These are phyloP conservation scores for Backusella parvicylindrica DNA, from an alignment of 192 early-diverging fungal species.

Conservation along the genomic window DNA sequence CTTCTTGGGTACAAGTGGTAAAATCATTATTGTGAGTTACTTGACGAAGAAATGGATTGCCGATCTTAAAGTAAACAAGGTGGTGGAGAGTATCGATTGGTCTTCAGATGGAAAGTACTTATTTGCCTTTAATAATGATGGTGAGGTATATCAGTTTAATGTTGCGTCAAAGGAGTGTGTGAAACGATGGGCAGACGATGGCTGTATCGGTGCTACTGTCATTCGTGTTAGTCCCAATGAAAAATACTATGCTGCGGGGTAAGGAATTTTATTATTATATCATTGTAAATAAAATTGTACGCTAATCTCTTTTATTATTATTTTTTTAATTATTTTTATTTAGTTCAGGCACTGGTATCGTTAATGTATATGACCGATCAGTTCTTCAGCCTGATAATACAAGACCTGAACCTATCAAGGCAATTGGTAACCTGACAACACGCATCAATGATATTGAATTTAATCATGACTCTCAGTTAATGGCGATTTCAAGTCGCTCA, in stretches of 20 bases:
- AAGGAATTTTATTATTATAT: too few species aligned
- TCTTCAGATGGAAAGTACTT: constrained; percentile 75
- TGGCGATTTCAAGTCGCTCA: constrained; percentile 69
- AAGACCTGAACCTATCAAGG: constrained; percentile 66
- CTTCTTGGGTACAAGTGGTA: constrained; percentile 76
- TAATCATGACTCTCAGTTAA: constrained; percentile 82
- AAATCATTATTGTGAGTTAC: constrained; percentile 74
- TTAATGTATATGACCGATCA: constrained; percentile 80
- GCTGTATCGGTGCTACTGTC: constrained; percentile 69
- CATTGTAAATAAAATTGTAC: too few species aligned
- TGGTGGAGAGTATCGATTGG: constrained; percentile 68
- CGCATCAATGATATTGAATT: constrained; percentile 69
- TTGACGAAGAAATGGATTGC: constrained; percentile 86
- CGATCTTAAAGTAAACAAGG: constrained; percentile 90
- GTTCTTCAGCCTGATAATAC: constrained; percentile 40
- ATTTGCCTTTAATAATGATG: constrained; percentile 76
- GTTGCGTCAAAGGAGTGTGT: constrained; percentile 67
- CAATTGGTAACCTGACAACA: constrained; percentile 86
- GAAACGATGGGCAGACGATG: constrained; percentile 79
- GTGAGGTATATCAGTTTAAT: constrained; percentile 91
- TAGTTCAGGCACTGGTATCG: constrained; percentile 81
- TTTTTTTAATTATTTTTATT: constrained; percentile 15
- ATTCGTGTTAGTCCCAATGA: constrained; percentile 71
- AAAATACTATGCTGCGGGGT: constrained; percentile 84
- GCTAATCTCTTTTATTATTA: too few species aligned